Conservation (phyloP, 768 basidiomycete genomes). For the Nidularia pulvinata region DNA sequence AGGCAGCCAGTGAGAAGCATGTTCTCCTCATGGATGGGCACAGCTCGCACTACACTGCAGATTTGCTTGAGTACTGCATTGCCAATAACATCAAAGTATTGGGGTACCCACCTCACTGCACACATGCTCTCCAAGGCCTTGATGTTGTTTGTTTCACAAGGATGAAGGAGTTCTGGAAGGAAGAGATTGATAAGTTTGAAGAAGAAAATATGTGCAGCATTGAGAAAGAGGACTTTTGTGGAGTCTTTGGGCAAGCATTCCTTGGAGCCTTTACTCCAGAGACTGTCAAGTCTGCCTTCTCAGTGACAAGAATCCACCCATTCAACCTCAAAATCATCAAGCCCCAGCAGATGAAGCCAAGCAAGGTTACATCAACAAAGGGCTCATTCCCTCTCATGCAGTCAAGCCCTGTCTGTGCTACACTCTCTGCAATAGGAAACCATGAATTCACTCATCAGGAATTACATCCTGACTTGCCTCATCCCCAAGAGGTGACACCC, state of each 20-base stretch:
- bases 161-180: conserved; percentile 25
- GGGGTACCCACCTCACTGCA: conserved; percentile 35
- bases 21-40: conserved; percentile 40
- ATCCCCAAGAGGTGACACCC: neutral
- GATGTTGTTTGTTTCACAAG: conserved; percentile 37
- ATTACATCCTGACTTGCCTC: neutral
- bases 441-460: conserved; percentile 6
- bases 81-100: conserved; percentile 32
- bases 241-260: conserved; percentile 21
- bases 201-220: conserved; percentile 7
- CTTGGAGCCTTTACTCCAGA: conserved; percentile 19
- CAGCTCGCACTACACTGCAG: conserved; percentile 31
- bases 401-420: conserved; percentile 13
- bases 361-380: conserved; percentile 17
- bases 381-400: conserved; percentile 20
- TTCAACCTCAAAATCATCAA: conserved; percentile 12
- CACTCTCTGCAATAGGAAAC: conserved; percentile 10
- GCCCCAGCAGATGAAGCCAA: conserved; percentile 24
- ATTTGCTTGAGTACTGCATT: conserved; percentile 25
- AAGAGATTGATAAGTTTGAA: conserved; percentile 20
- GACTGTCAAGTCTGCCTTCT: conserved; percentile 23
- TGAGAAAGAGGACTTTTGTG: conserved; percentile 21
- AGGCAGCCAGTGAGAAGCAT: conserved; percentile 19
- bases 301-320: conserved; percentile 18
- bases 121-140: conserved; percentile 36